phyloP scores from a whole-genome alignment of 2,329 filamentous ascomycete species.

The Zymoseptoria tritici region DNA sequence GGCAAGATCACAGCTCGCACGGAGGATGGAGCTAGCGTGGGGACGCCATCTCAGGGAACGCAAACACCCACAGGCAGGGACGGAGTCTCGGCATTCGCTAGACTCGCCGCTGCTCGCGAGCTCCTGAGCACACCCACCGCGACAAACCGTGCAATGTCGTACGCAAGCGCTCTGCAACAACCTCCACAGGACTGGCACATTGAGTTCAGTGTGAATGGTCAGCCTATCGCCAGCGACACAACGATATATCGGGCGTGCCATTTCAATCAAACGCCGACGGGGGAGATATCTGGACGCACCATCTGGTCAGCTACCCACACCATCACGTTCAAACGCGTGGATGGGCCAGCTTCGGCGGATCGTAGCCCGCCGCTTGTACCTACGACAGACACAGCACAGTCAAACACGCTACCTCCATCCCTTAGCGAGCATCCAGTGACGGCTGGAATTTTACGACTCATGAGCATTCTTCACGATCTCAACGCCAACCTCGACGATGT shows the following conservation, averaged over 20 bases:
- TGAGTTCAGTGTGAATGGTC: slow-evolving; percentile 81
- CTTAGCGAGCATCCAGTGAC: slow-evolving; percentile 77
- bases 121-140: slow-evolving; percentile 41
- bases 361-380: slow-evolving; percentile 50
- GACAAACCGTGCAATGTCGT: slow-evolving; percentile 60
- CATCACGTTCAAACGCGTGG: slow-evolving; percentile 82
- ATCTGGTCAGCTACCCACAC: slow-evolving; percentile 88
- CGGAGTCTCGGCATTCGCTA: slow-evolving; percentile 25
- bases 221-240: slow-evolving; percentile 79
- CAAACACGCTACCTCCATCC: slow-evolving; percentile 64
- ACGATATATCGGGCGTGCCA: slow-evolving; percentile 95
- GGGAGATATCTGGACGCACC: slow-evolving; percentile 58
- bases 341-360: slow-evolving; percentile 73
- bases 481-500: slow-evolving; percentile 93
- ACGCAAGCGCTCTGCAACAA: slow-evolving; percentile 74
- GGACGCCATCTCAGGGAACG: slow-evolving; percentile 63
- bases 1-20: slow-evolving; percentile 86
- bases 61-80: slow-evolving; percentile 27
- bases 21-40: slow-evolving; percentile 80
- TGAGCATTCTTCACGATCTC: slow-evolving; percentile 85
- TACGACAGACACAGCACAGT: slow-evolving; percentile 43
- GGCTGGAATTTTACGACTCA: slow-evolving; percentile 74
- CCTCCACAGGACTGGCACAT: slow-evolving; percentile 93
- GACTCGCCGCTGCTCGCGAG: slow-evolving; percentile 28
- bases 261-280: slow-evolving; percentile 52